phyloP scores from a whole-genome alignment of 2,329 filamentous ascomycete genomes.

The Penicillium hordei region DNA sequence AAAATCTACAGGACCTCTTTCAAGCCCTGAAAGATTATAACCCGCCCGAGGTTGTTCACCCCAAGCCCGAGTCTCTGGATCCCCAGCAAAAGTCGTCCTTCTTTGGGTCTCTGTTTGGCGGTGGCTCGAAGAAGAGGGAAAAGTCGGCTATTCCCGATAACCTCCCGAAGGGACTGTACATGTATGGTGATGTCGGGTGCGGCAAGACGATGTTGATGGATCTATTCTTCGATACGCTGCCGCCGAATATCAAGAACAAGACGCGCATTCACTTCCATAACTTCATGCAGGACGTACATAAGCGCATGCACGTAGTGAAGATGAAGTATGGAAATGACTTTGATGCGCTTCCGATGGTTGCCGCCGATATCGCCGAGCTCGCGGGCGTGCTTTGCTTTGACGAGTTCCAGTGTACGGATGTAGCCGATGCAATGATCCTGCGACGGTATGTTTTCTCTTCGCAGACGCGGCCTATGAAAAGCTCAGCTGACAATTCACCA shows the following conservation, averaged over 20 bases:
- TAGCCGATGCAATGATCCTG: conserved; percentile 97
- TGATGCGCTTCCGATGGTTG: conserved; percentile 87
- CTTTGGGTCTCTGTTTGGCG: conserved; percentile 50
- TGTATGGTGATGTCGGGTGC: conserved; percentile 94
- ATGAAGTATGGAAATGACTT: conserved; percentile 84
- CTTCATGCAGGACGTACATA: conserved; percentile 98
- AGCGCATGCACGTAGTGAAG: conserved; percentile 84
- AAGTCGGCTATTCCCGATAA: conserved; percentile 60
- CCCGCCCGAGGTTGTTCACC: conserved; percentile 72
- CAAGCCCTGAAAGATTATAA: conserved; percentile 74
- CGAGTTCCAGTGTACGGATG: conserved; percentile 98
- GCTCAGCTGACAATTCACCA: conserved; percentile 25
- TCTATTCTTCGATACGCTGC: conserved; percentile 91
- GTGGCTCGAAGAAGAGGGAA: conserved; percentile 32
- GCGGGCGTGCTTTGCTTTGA: conserved; percentile 93
- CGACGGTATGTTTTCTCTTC: conserved; percentile 57
- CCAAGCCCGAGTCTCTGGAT: conserved; percentile 69
- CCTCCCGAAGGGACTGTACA: conserved; percentile 84
- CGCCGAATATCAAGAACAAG: conserved; percentile 74
- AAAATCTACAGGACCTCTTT: conserved; percentile 84
- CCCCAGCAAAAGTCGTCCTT: conserved; percentile 53
- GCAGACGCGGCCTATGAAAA: background rate
- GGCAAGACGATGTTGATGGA: conserved; percentile 99
- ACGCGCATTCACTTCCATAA: conserved; percentile 98
- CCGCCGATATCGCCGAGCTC: conserved; percentile 85